Conservation (phyloP, 129 eudicot genomes). For the Lactuca sativa region DNA sequence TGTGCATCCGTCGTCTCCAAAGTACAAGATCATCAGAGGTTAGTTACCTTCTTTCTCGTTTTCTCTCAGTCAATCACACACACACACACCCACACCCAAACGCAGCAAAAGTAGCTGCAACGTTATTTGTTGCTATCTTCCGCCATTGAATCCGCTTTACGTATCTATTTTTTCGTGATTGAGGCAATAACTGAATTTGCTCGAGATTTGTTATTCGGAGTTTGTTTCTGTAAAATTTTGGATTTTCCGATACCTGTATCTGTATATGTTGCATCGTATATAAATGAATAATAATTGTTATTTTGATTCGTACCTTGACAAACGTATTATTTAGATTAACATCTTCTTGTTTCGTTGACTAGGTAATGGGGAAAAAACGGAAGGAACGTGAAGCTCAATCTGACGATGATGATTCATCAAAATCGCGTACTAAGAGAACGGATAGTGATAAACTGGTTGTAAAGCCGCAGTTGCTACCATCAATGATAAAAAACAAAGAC, state of each 20-base stretch:
- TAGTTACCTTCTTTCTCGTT: background rate
- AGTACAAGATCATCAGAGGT: background rate
- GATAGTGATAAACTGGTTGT: slow-evolving; percentile 22
- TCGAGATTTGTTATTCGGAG: background rate
- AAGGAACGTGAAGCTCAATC: slow-evolving; percentile 33
- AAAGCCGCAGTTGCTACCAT: slow-evolving; percentile 51
- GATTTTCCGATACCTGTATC: background rate
- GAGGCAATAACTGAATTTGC: background rate
- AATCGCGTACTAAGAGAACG: slow-evolving; percentile 18
- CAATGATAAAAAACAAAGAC: slow-evolving; percentile 83
- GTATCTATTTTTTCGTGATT: background rate
- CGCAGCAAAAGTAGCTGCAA: background rate
- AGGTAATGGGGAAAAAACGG: slow-evolving; percentile 35
- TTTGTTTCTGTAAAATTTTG: background rate
- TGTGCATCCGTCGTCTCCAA: background rate
- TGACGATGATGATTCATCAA: slow-evolving; percentile 29
- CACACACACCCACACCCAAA: background rate
- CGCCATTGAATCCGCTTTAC: background rate
- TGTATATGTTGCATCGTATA: background rate
- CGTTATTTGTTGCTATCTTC: slow-evolving; percentile 11
- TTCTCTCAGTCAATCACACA: background rate
- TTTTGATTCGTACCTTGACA: background rate
- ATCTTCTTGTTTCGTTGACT: background rate
- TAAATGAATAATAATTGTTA: slow-evolving; percentile 4
- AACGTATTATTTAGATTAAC: background rate